A percentile compares a stretch with the other conserved stretches of the same genome.
These are phyloP conservation scores for Tetraselmis chui DNA, from an alignment of 139 green algal species.

Conservation along the genomic window DNA sequence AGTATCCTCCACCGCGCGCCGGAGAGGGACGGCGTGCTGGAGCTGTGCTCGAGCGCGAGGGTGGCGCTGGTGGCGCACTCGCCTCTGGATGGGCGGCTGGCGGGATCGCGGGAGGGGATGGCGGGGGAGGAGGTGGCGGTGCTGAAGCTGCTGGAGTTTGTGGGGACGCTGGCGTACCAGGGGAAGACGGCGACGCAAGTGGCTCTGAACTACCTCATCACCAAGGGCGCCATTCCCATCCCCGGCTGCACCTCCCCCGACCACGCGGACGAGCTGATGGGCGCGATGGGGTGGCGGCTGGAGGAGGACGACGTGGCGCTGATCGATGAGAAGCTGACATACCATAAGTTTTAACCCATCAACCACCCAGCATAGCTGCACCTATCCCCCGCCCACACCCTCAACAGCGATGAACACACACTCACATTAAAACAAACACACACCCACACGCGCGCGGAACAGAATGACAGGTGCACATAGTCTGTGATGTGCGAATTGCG, in stretches of 20 bases:
- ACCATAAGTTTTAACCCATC: not conserved
- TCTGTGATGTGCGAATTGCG: no score
- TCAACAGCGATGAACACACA: no score
- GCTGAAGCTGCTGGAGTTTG: constrained; percentile 44
- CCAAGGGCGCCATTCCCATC: constrained; percentile 35
- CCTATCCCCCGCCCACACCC: no score
- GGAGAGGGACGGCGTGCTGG: constrained; percentile 28
- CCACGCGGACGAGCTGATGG: constrained; percentile 22
- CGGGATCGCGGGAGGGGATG: constrained; percentile 13
- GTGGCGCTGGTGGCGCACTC: constrained; percentile 33
- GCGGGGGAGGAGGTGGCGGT: constrained; percentile 3
- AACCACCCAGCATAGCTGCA: no score
- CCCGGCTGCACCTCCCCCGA: constrained; percentile 22
- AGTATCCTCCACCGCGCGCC: constrained; percentile 21
- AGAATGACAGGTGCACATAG: no score
- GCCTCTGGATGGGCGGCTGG: constrained; percentile 28
- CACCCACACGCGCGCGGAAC: no score
- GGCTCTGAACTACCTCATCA: constrained; percentile 31
- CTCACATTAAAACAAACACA: no score
- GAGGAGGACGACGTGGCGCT: constrained; percentile 36
- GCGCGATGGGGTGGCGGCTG: constrained; percentile 22
- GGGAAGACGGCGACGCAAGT: constrained; percentile 36
- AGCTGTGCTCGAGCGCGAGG: constrained; percentile 16
- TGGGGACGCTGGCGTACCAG: constrained; percentile 19
- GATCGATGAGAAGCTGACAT: constrained; percentile 30